Percentiles rank a stretch among this genome's conserved stretches.
These are phyloP conservation scores for Arxiozyma bovina DNA, from an alignment of 1,139 yeast species.

Conservation along the genomic window DNA sequence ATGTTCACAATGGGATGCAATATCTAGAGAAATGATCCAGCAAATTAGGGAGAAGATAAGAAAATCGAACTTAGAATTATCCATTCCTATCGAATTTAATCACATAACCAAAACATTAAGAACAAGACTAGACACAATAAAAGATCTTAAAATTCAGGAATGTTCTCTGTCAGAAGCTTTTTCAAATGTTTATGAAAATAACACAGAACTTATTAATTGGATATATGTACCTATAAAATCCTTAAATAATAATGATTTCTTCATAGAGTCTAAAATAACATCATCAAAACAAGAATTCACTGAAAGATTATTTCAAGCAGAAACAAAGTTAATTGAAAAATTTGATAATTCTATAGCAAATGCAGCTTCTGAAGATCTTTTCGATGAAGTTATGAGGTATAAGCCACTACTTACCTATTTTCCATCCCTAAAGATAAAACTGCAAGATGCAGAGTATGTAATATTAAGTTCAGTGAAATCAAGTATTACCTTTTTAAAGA, in stretches of 20 bases:
- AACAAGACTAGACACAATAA: conserved; percentile 21
- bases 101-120: conserved; percentile 37
- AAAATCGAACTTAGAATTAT: conserved; percentile 40
- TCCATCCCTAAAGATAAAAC: conserved; percentile 45
- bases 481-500: conserved; percentile 35
- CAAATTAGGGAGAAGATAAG: conserved; percentile 68
- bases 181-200: conserved; percentile 27
- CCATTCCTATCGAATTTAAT: conserved; percentile 36
- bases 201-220: conserved; percentile 2
- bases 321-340: conserved; percentile 37
- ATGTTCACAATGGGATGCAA: conserved; percentile 42
- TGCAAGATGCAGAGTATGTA: conserved; percentile 47
- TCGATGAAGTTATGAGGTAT: conserved; percentile 42
- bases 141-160: conserved; percentile 46
- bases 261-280: conserved; percentile 31
- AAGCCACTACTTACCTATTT: conserved; percentile 38
- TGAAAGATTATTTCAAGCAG: conserved; percentile 38
- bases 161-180: conserved; percentile 39
- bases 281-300: conserved; percentile 36
- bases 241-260: conserved; percentile 9
- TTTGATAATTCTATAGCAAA: conserved; percentile 35
- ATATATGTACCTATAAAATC: conserved; percentile 1
- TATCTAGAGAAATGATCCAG: conserved; percentile 45
- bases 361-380: conserved; percentile 43
- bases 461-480: conserved; percentile 40